These are phyloP conservation scores for Penicillium lividum DNA, from an alignment of 495 filamentous ascomycete genomes.

Conservation along the genomic window DNA sequence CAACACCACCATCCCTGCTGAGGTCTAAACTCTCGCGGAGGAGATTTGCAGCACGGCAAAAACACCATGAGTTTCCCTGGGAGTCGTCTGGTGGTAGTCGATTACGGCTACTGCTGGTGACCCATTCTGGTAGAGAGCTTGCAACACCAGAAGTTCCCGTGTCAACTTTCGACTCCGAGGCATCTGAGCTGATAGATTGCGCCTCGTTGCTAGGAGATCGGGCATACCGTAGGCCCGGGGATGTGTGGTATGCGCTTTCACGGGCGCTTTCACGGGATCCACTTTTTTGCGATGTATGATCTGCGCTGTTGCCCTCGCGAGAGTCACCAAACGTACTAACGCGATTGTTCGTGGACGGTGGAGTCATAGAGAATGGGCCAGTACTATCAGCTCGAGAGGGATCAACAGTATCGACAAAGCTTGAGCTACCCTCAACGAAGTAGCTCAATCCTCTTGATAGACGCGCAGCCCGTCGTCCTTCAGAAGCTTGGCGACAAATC, in stretches of 20 bases:
- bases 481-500: constrained; percentile 55
- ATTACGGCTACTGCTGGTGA: constrained; percentile 35
- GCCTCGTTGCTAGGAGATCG: constrained; percentile 32
- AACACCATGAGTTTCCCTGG: constrained; percentile 47
- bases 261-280: constrained; percentile 24
- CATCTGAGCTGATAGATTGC: constrained; percentile 27
- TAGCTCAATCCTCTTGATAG: constrained; percentile 62
- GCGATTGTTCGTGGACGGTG: constrained; percentile 30
- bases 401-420: constrained; percentile 35
- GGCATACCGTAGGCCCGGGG: constrained; percentile 19
- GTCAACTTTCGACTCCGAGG: constrained; percentile 32
- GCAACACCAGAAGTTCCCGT: constrained; percentile 24
- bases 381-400: constrained; percentile 29
- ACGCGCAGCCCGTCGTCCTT: constrained; percentile 57
- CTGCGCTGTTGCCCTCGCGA: neutral
- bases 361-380: constrained; percentile 23
- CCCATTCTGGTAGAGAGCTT: constrained; percentile 43
- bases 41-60: constrained; percentile 57
- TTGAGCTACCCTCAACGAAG: constrained; percentile 60
- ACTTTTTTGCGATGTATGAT: neutral
- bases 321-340: constrained; percentile 30
- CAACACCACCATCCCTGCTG: constrained; percentile 50
- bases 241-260: constrained; percentile 24
- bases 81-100: constrained; percentile 39
- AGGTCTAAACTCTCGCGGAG: constrained; percentile 58